phyloP scores from a whole-genome alignment of 2,329 filamentous ascomycete genomes.

The Alternaria longipes region DNA sequence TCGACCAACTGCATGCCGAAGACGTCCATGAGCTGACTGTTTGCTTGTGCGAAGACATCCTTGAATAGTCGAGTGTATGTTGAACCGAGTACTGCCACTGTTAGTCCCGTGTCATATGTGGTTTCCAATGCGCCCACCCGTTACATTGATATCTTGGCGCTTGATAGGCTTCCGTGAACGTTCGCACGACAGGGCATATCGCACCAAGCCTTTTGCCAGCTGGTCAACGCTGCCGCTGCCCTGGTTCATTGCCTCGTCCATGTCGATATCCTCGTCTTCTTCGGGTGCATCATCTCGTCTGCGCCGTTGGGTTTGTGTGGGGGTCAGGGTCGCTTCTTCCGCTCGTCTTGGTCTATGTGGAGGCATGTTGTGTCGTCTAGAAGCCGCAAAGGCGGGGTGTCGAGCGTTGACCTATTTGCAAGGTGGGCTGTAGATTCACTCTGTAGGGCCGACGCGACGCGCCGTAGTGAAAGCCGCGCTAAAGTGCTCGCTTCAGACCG shows the following conservation, averaged over 20 bases:
- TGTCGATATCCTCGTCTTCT: slow-evolving; percentile 34
- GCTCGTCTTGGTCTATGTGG: slow-evolving; percentile 8
- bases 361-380: slow-evolving; percentile 13
- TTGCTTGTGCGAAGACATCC: slow-evolving; percentile 77
- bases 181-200: slow-evolving; percentile 68
- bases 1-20: slow-evolving; percentile 97
- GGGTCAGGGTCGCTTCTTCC: slow-evolving; percentile 25
- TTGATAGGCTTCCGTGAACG: slow-evolving; percentile 67
- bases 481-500: slow-evolving; percentile 2
- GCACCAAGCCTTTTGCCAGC: slow-evolving; percentile 69
- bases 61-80: slow-evolving; percentile 74
- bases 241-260: slow-evolving; percentile 18
- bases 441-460: slow-evolving; percentile 33
- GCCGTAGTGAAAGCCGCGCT: slow-evolving; percentile 16
- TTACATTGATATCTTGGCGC: slow-evolving; percentile 65
- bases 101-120: slow-evolving; percentile 10
- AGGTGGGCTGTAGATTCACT: not conserved
- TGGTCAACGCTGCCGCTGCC: slow-evolving; percentile 50
- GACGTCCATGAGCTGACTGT: slow-evolving; percentile 71
- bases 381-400: not conserved
- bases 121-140: slow-evolving; percentile 45
- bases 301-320: slow-evolving; percentile 31
- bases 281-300: slow-evolving; percentile 29
- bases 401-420: not conserved
- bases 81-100: slow-evolving; percentile 69